phyloP scores from a whole-genome alignment of 768 basidiomycete species.

The Gelatoporia subvermispora region DNA sequence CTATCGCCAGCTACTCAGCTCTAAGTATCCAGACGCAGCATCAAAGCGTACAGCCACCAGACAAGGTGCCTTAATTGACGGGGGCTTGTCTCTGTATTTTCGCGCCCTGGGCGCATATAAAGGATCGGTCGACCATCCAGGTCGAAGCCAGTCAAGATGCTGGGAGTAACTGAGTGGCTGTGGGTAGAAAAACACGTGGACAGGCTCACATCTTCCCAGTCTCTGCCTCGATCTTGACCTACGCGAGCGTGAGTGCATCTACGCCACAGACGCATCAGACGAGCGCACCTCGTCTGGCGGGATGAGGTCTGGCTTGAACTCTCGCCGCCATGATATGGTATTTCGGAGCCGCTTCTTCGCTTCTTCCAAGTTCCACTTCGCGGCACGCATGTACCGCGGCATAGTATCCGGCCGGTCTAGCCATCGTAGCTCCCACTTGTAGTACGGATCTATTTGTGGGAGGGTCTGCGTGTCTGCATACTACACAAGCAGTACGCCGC shows the following conservation, averaged over 20 bases:
- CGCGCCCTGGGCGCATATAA: constrained; percentile 83
- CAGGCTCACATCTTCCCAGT: constrained; percentile 79
- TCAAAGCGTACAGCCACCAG: constrained; percentile 69
- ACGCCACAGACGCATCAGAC: not conserved
- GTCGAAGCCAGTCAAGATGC: constrained; percentile 82
- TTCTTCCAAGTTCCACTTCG: constrained; percentile 78
- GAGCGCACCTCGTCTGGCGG: constrained; percentile 60
- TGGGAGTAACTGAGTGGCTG: constrained; percentile 21
- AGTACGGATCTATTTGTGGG: constrained; percentile 64
- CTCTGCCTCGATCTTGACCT: constrained; percentile 71
- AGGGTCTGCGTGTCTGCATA: constrained; percentile 63
- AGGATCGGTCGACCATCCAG: constrained; percentile 81
- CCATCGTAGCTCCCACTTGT: constrained; percentile 77
- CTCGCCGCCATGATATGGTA: constrained; percentile 81
- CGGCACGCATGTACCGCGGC: constrained; percentile 77
- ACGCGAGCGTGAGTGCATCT: not conserved
- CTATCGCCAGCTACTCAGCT: constrained; percentile 29
- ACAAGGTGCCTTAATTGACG: constrained; percentile 83
- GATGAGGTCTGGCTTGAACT: constrained; percentile 82
- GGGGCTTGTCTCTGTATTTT: constrained; percentile 75
- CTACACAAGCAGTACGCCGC: constrained; percentile 30
- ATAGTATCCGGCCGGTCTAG: constrained; percentile 62
- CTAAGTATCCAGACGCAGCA: not conserved
- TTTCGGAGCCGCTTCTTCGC: constrained; percentile 73
- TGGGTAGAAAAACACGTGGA: not conserved